Evolutionary conservation across 2,329 filamentous ascomycete species (phyloP).

Genomic region (Fusarium bulbicola): DNA sequence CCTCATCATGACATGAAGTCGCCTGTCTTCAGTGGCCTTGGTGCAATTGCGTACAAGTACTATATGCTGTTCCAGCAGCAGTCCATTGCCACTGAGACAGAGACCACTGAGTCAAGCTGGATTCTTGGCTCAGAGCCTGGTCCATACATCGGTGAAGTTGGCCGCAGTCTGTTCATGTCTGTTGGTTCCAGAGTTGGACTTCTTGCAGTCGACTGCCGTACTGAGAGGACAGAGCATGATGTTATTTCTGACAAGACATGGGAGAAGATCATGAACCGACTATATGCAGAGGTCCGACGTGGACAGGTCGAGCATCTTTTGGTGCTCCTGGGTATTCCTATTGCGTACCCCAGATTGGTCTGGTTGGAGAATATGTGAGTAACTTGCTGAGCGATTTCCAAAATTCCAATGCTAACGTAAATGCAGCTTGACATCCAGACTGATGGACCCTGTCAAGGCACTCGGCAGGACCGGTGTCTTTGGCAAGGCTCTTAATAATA

Average conservation of each 20-base stretch:
- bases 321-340: conserved; percentile 84
- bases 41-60: conserved; percentile 95
- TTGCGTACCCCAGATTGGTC: conserved; percentile 80
- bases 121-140: conserved; percentile 81
- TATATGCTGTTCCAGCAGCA: conserved; percentile 99
- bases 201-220: conserved; percentile 89
- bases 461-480: conserved; percentile 84
- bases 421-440: conserved; percentile 78
- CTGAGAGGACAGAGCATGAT: conserved; percentile 85
- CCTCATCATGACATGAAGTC: conserved; percentile 90
- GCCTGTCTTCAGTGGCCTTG: conserved; percentile 88
- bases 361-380: conserved; percentile 76
- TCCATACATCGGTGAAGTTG: conserved; percentile 88
- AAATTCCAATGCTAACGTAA: conserved; percentile 44
- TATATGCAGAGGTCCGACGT: conserved; percentile 81
- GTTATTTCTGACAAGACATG: conserved; percentile 84
- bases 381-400: not conserved
- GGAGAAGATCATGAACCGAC: conserved; percentile 85
- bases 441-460: conserved; percentile 90
- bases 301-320: conserved; percentile 91
- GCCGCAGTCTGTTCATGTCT: conserved; percentile 85
- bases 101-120: conserved; percentile 90
- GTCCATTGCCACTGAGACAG: conserved; percentile 81
- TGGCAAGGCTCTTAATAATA: conserved; percentile 83
- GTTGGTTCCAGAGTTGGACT: conserved; percentile 83